Evolutionary conservation across 768 basidiomycete species (phyloP).

Genomic region (Tubosaeta sp.): DNA sequence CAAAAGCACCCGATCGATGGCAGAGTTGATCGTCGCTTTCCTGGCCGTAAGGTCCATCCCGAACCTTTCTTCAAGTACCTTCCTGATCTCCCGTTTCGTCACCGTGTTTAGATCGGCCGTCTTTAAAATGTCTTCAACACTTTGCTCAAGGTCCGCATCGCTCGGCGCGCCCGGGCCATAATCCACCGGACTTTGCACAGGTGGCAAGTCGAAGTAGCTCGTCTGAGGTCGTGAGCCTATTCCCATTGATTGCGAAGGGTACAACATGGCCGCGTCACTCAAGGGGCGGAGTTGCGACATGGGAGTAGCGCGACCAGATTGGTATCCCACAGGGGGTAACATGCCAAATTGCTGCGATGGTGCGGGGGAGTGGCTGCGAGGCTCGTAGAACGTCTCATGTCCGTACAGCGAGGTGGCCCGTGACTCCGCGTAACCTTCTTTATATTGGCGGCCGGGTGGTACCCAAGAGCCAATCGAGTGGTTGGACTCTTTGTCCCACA

Average conservation of each 20-base stretch:
- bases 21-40: conserved; percentile 71
- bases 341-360: conserved; percentile 58
- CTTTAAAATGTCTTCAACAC: conserved; percentile 69
- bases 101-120: conserved; percentile 83
- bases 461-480: conserved; percentile 94
- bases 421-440: conserved; percentile 74
- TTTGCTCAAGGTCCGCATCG: conserved; percentile 68
- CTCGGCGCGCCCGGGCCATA: conserved; percentile 47
- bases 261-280: conserved; percentile 36
- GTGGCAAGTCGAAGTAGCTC: conserved; percentile 70
- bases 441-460: conserved; percentile 66
- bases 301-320: conserved; percentile 75
- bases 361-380: conserved; percentile 66
- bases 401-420: conserved; percentile 80
- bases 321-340: conserved; percentile 61
- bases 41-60: conserved; percentile 70
- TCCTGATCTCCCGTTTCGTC: conserved; percentile 88
- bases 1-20: conserved; percentile 69
- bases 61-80: conserved; percentile 77
- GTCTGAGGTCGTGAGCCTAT: conserved; percentile 67
- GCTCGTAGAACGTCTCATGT: conserved; percentile 84
- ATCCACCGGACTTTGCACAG: conserved; percentile 47
- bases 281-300: conserved; percentile 40
- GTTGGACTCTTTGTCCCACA: conserved; percentile 97
- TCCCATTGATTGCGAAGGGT: conserved; percentile 61